A percentile compares a stretch with the other conserved stretches of the same genome.
phyloP scores from a whole-genome alignment of 768 basidiomycete genomes.

The Rhizopogon vesiculosus region DNA sequence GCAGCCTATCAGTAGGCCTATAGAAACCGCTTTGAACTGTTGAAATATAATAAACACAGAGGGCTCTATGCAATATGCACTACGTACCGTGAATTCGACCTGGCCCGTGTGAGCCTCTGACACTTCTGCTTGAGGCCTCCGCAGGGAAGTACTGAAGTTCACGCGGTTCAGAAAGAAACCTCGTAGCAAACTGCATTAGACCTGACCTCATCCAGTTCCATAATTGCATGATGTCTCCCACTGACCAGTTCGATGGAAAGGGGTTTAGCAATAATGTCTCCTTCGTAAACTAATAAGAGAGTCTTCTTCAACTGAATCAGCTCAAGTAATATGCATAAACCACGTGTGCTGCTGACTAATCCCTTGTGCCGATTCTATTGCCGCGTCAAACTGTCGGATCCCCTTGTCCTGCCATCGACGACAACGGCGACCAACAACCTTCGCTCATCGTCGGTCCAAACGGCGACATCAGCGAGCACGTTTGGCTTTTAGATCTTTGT shows the following conservation, averaged over 20 bases:
- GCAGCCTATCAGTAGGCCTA: slow-evolving; percentile 82
- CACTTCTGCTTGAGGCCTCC: slow-evolving; percentile 3
- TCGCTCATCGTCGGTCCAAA: slow-evolving; percentile 27
- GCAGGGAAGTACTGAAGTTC: slow-evolving; percentile 2
- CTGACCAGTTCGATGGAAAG: neutral
- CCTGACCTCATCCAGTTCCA: slow-evolving; percentile 20
- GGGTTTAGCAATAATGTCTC: no score
- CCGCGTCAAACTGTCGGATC: slow-evolving; percentile 26
- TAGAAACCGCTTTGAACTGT: slow-evolving; percentile 53
- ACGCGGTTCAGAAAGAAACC: neutral
- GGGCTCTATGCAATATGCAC: neutral
- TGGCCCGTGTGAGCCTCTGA: slow-evolving; percentile 4
- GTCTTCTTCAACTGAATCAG: no score
- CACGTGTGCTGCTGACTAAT: slow-evolving; percentile 28
- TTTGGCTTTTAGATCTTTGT: neutral
- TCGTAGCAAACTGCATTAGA: no score
- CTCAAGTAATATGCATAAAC: neutral
- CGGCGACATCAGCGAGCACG: slow-evolving; percentile 7
- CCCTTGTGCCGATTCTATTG: slow-evolving; percentile 10
- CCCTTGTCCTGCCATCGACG: slow-evolving; percentile 33
- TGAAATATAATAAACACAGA: neutral
- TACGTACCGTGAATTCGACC: slow-evolving; percentile 27
- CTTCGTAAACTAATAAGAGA: no score
- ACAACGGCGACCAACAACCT: slow-evolving; percentile 20
- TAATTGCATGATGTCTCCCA: slow-evolving; percentile 9